phyloP scores from a whole-genome alignment of 345 rosid species.

The Camelina sativa region DNA sequence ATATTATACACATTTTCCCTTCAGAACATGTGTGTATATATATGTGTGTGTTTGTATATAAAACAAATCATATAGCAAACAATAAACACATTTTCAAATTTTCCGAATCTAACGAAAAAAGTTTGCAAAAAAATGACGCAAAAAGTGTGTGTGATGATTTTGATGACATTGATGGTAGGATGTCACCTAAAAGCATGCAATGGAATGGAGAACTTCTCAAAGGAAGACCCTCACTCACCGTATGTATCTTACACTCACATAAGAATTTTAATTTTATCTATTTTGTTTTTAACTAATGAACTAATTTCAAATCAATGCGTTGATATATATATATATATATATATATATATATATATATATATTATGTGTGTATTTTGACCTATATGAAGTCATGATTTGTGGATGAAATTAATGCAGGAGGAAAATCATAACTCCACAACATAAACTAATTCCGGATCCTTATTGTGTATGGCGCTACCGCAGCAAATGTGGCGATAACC shows the following conservation, averaged over 20 bases:
- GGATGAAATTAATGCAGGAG: background rate
- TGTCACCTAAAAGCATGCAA: constrained; percentile 5
- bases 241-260: background rate
- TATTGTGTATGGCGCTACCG: background rate
- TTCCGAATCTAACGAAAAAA: background rate
- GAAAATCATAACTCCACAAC: background rate
- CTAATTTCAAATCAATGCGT: too few species aligned
- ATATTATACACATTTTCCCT: too few species aligned
- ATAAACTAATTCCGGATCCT: background rate
- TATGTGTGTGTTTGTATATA: too few species aligned
- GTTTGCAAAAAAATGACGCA: background rate
- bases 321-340: too few species aligned
- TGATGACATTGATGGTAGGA: background rate
- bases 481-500: background rate
- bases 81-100: background rate
- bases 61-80: background rate
- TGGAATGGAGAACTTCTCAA: constrained; percentile 4
- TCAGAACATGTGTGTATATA: too few species aligned
- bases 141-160: constrained; percentile 1
- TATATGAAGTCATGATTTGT: too few species aligned
- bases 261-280: too few species aligned
- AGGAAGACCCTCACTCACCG: constrained; percentile 1
- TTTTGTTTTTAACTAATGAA: background rate
- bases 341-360: too few species aligned
- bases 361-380: background rate